Conservation (phyloP, 257 asterid species). For the Solanum sitiens region DNA sequence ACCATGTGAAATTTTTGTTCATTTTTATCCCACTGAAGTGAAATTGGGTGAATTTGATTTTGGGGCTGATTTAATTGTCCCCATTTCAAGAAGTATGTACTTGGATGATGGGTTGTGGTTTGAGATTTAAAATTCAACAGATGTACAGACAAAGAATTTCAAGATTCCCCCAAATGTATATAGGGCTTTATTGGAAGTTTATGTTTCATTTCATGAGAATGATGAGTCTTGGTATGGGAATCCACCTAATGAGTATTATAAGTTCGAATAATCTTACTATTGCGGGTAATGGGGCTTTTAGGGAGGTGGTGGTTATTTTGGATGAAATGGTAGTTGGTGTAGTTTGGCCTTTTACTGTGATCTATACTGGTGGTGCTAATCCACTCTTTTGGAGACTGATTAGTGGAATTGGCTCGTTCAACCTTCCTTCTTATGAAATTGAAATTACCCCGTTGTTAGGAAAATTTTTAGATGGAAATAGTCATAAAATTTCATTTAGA, state of each 20-base stretch:
- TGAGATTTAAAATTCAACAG: slow-evolving; percentile 39
- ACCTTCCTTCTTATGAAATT: slow-evolving; percentile 63
- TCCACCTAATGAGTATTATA: slow-evolving; percentile 43
- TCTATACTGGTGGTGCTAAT: slow-evolving; percentile 70
- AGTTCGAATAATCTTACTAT: slow-evolving; percentile 23
- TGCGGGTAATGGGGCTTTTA: slow-evolving; percentile 63
- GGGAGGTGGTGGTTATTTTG: slow-evolving; percentile 52
- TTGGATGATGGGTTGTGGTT: slow-evolving; percentile 79
- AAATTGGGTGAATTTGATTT: background rate
- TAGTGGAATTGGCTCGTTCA: slow-evolving; percentile 66
- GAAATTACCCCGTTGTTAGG: slow-evolving; percentile 61
- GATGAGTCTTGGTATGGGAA: slow-evolving; percentile 77
- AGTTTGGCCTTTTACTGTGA: slow-evolving; percentile 73
- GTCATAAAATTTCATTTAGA: slow-evolving; percentile 34
- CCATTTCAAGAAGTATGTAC: slow-evolving; percentile 53
- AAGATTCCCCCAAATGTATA: slow-evolving; percentile 41
- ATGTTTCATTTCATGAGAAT: slow-evolving; percentile 69
- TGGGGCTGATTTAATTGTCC: slow-evolving; percentile 60
- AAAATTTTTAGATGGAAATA: slow-evolving; percentile 40
- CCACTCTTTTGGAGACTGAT: slow-evolving; percentile 81
- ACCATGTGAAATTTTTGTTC: slow-evolving; percentile 54
- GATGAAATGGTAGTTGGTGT: slow-evolving; percentile 39
- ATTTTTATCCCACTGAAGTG: slow-evolving; percentile 40
- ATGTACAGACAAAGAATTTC: slow-evolving; percentile 31
- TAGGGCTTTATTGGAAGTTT: slow-evolving; percentile 65